Percentiles rank a stretch among this genome's conserved stretches.
phyloP scores from a whole-genome alignment of 768 basidiomycete species.

The Mycena belliarum region DNA sequence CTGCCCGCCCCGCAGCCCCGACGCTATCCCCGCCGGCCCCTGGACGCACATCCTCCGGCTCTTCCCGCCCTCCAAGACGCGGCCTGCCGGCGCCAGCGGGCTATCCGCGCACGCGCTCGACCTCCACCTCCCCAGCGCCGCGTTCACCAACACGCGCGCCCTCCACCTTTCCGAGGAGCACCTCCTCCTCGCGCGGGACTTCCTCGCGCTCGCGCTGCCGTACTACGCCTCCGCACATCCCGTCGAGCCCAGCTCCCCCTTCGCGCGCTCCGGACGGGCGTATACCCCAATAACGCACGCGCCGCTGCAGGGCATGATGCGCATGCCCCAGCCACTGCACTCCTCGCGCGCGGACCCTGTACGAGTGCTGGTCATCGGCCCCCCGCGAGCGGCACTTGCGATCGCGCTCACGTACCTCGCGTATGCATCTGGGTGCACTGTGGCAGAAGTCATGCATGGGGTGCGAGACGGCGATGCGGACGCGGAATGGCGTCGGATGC shows the following conservation, averaged over 20 bases:
- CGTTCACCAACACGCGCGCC: not conserved
- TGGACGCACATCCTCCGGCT: conserved; percentile 22
- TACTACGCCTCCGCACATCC: conserved; percentile 13
- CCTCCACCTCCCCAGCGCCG: conserved; percentile 8
- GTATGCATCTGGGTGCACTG: conserved; percentile 6
- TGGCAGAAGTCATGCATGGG: conserved; percentile 10
- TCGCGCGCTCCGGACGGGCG: not conserved
- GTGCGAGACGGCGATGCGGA: conserved; percentile 14
- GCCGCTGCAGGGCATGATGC: not conserved
- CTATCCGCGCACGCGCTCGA: not conserved
- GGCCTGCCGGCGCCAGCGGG: not conserved
- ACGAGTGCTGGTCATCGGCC: conserved; percentile 16
- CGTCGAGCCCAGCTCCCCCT: not conserved
- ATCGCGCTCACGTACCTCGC: conserved; percentile 14
- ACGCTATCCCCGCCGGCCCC: not conserved
- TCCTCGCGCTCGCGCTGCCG: conserved; percentile 20
- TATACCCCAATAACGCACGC: not conserved
- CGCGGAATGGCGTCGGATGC: conserved; percentile 6
- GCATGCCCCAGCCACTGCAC: not conserved
- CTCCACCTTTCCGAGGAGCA: conserved; percentile 6
- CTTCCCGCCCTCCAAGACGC: conserved; percentile 10
- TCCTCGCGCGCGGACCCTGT: conserved; percentile 10
- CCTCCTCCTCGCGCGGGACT: conserved; percentile 19
- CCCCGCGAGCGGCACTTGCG: conserved; percentile 7
- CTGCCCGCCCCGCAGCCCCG: not conserved